A percentile compares a stretch with the other conserved stretches of the same genome.
Conservation (phyloP, 2,329 filamentous ascomycete species). For the Colletotrichum somersetense region DNA sequence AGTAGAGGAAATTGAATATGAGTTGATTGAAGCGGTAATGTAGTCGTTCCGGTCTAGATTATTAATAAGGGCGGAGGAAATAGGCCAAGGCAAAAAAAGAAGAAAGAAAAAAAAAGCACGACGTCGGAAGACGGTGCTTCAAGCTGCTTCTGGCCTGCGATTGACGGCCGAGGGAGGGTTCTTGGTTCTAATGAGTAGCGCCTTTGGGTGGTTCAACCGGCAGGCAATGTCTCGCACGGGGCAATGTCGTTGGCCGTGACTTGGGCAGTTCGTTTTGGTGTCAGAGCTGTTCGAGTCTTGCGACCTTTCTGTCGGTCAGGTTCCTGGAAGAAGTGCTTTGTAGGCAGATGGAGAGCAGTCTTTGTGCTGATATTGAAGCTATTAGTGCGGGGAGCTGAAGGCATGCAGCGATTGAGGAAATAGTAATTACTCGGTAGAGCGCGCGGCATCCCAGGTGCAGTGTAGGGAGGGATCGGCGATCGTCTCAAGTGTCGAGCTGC, state of each 20-base stretch:
- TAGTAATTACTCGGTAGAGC: neutral
- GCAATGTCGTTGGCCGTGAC: slow-evolving; percentile 18
- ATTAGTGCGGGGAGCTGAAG: slow-evolving; percentile 40
- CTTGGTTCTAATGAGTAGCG: neutral
- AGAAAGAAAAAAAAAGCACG: neutral
- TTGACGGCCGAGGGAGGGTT: slow-evolving; percentile 11
- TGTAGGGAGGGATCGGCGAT: slow-evolving; percentile 37
- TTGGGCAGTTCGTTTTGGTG: slow-evolving; percentile 11
- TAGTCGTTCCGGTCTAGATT: slow-evolving; percentile 23
- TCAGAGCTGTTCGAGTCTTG: slow-evolving; percentile 18
- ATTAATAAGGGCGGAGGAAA: slow-evolving; percentile 19
- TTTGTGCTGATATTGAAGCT: slow-evolving; percentile 32
- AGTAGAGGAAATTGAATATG: neutral
- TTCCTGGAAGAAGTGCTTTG: slow-evolving; percentile 23
- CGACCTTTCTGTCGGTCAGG: slow-evolving; percentile 4
- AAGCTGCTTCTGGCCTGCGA: neutral
- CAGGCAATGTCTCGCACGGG: slow-evolving; percentile 23
- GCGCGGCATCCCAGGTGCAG: slow-evolving; percentile 31
- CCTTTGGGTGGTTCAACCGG: slow-evolving; percentile 6
- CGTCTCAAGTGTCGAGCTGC: slow-evolving; percentile 31
- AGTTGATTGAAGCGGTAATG: slow-evolving; percentile 15
- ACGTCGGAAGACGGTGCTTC: neutral
- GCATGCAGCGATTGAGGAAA: slow-evolving; percentile 31
- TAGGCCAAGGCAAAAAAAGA: neutral
- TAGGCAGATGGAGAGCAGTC: slow-evolving; percentile 26